phyloP scores from a whole-genome alignment of 2,329 filamentous ascomycete genomes.

The Fusarium sp. region DNA sequence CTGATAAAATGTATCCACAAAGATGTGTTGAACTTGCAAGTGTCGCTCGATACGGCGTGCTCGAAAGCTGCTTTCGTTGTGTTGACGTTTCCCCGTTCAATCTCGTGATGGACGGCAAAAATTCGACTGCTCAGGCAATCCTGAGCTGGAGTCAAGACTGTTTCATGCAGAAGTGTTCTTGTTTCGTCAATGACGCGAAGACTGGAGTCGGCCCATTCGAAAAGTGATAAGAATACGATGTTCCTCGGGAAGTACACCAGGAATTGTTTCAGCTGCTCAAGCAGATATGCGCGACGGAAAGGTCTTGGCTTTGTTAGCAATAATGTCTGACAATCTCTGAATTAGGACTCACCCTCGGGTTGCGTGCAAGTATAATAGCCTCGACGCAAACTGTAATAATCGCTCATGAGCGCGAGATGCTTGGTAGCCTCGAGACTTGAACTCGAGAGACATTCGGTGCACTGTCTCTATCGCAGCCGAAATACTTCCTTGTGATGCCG shows the following conservation, averaged over 20 bases:
- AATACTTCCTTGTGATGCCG: conserved; percentile 64
- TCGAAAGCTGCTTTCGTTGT: conserved; percentile 63
- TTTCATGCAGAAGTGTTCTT: conserved; percentile 69
- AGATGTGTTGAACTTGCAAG: conserved; percentile 51
- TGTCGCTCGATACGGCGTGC: conserved; percentile 56
- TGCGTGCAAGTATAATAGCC: conserved; percentile 73
- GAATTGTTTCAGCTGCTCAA: conserved; percentile 68
- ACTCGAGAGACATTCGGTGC: conserved; percentile 54
- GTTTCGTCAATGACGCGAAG: conserved; percentile 81
- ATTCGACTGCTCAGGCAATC: conserved; percentile 57
- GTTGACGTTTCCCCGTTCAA: conserved; percentile 58
- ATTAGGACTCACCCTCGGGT: conserved; percentile 59
- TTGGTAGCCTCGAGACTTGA: conserved; percentile 50
- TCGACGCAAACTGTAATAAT: conserved; percentile 74
- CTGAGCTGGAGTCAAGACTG: conserved; percentile 53
- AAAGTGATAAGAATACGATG: conserved; percentile 76
- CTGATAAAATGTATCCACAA: conserved; percentile 63
- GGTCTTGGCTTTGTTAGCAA: conserved; percentile 55
- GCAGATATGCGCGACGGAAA: conserved; percentile 74
- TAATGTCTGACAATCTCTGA: neutral
- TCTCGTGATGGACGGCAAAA: conserved; percentile 64
- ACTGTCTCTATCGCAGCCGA: conserved; percentile 57
- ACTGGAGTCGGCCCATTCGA: conserved; percentile 77
- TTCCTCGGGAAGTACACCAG: conserved; percentile 77
- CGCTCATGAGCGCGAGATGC: conserved; percentile 63